phyloP scores from a whole-genome alignment of 2,329 filamentous ascomycete genomes.

The Ophiocordyceps camponoti-floridani region DNA sequence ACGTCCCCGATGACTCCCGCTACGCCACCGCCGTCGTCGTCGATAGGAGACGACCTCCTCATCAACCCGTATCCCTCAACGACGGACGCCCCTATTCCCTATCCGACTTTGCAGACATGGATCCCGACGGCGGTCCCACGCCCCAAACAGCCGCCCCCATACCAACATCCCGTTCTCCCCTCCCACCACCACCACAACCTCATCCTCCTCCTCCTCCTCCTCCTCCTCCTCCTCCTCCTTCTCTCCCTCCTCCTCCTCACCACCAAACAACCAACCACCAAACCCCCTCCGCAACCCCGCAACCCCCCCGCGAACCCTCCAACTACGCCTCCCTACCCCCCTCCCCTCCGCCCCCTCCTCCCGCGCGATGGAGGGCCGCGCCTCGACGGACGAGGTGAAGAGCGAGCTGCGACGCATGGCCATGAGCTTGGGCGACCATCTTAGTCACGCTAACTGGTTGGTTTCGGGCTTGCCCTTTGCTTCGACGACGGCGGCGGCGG shows the following conservation, averaged over 20 bases:
- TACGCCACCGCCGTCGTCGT: slow-evolving; percentile 19
- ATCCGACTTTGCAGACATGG: slow-evolving; percentile 22
- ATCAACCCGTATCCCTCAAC: no score
- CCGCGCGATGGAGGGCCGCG: slow-evolving; percentile 35
- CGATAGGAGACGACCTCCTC: no score
- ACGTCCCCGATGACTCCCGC: slow-evolving; percentile 40
- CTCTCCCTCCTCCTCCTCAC: slow-evolving; percentile 4
- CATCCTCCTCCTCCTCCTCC: no score
- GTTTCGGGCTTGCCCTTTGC: slow-evolving; percentile 23
- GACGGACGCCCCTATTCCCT: slow-evolving; percentile 16
- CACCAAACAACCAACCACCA: slow-evolving; percentile 4
- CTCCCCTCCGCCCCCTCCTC: slow-evolving; percentile 27
- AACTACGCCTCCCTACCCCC: slow-evolving; percentile 13
- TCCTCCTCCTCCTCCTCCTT: no score
- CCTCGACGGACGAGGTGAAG: slow-evolving; percentile 30
- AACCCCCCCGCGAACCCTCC: no score
- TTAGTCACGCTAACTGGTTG: slow-evolving; percentile 25
- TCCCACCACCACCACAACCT: no score
- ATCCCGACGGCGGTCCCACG: slow-evolving; percentile 17
- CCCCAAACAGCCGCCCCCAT: slow-evolving; percentile 11
- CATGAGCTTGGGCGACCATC: slow-evolving; percentile 29
- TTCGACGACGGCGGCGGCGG: slow-evolving; percentile 15
- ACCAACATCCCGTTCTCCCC: no score
- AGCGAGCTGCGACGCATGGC: slow-evolving; percentile 31
- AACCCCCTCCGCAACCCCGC: slow-evolving; percentile 2